Percentiles rank a stretch among this genome's conserved stretches.
These are phyloP conservation scores for Blastobotrys malaysiensis DNA, from an alignment of 1,139 yeast genomes.

Conservation along the genomic window DNA sequence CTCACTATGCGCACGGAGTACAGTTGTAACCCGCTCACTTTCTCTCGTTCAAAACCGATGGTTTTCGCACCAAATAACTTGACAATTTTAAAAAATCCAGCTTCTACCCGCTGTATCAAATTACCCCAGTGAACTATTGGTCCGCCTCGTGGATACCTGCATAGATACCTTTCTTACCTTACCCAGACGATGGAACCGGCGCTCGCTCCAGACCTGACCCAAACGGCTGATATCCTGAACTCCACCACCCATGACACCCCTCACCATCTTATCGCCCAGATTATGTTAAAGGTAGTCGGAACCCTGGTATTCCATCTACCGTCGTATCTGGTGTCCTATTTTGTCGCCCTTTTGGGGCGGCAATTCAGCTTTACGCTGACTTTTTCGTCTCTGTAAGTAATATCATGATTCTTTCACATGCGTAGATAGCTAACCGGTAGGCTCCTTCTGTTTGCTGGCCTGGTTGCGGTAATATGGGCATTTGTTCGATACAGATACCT, in stretches of 20 bases:
- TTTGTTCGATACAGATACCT: conserved; percentile 46
- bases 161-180: not conserved
- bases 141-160: not conserved
- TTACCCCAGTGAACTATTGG: not conserved
- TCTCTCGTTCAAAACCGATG: not conserved
- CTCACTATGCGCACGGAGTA: not conserved
- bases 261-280: not conserved
- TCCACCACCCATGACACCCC: not conserved
- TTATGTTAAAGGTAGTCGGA: conserved; percentile 12
- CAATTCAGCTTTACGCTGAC: conserved; percentile 27
- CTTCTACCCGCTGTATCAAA: no score
- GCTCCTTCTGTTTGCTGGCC: conserved; percentile 17
- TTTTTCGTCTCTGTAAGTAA: conserved; percentile 26
- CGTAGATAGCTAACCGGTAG: conserved; percentile 13
- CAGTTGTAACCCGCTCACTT: not conserved
- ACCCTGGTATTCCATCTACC: conserved; percentile 16
- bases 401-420: not conserved
- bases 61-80: not conserved
- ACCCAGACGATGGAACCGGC: not conserved
- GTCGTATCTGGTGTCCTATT: conserved; percentile 14
- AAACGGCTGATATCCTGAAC: not conserved
- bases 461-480: conserved; percentile 31
- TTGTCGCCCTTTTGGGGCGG: conserved; percentile 18
- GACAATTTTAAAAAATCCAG: not conserved
- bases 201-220: not conserved